Percentiles rank a stretch among this genome's conserved stretches.
Evolutionary conservation across 192 early-diverging fungal species (phyloP).

Genomic region (Funneliformis geosporum): DNA sequence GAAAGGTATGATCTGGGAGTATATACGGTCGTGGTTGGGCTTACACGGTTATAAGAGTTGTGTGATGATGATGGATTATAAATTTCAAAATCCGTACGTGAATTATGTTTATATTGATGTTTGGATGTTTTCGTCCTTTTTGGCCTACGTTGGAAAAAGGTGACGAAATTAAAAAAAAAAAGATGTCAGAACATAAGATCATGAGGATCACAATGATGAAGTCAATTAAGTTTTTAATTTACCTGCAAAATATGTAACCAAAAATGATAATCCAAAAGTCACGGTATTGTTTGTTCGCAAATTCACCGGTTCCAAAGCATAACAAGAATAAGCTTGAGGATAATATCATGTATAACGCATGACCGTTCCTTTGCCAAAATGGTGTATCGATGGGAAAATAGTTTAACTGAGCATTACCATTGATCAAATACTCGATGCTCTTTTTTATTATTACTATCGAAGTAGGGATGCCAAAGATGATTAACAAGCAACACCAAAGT

Average conservation of each 20-base stretch:
- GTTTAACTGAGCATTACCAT: not conserved
- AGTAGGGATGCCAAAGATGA: not conserved
- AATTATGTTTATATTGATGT: too few species aligned
- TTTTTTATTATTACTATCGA: not conserved
- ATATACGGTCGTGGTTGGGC: too few species aligned
- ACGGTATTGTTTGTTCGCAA: slow-evolving; percentile 21
- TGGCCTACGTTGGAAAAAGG: too few species aligned
- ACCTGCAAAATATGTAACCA: slow-evolving; percentile 5
- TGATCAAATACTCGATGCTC: not conserved
- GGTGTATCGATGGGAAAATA: not conserved
- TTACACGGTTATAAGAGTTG: too few species aligned
- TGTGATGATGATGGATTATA: too few species aligned
- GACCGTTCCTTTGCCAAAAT: not conserved
- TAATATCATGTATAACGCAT: slow-evolving; percentile 8
- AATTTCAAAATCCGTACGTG: too few species aligned
- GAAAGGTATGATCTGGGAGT: too few species aligned
- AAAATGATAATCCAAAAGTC: slow-evolving; percentile 12
- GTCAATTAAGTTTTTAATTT: not conserved
- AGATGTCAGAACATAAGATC: too few species aligned
- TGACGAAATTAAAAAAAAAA: too few species aligned
- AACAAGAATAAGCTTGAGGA: slow-evolving; percentile 3
- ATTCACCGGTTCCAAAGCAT: slow-evolving; percentile 29
- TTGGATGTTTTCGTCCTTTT: too few species aligned
- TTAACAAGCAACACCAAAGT: slow-evolving; percentile 22
- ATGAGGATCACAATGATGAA: not conserved